These are phyloP conservation scores for Glycine latifolia DNA, from an alignment of 306 rosid genomes.

Conservation along the genomic window DNA sequence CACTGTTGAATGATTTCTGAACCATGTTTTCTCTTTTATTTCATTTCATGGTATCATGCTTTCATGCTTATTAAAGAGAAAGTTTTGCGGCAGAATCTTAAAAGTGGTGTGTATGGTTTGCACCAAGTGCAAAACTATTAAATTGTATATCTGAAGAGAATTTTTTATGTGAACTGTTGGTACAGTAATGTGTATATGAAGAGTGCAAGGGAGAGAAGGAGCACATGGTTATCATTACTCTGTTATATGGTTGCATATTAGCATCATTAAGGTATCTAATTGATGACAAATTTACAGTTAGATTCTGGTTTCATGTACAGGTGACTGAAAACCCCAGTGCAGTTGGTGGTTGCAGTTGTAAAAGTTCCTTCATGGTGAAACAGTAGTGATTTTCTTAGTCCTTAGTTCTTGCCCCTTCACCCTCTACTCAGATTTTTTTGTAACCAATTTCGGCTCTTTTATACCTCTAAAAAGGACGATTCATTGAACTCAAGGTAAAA, in stretches of 20 bases:
- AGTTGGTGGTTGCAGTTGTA: conserved; percentile 27
- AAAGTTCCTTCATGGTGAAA: conserved; percentile 28
- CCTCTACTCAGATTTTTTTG: neutral
- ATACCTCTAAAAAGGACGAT: neutral
- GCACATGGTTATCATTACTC: neutral
- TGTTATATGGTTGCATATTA: neutral
- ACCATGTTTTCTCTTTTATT: neutral
- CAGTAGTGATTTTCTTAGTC: neutral
- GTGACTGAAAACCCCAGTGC: conserved; percentile 29
- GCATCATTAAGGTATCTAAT: neutral
- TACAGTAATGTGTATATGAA: neutral
- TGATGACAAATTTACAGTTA: neutral
- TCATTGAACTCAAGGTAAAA: neutral
- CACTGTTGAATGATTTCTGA: neutral
- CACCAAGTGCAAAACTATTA: neutral
- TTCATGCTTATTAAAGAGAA: neutral
- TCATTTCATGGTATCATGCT: neutral
- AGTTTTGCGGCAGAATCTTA: neutral
- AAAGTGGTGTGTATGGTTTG: neutral
- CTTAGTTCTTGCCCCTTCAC: neutral
- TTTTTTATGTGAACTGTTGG: neutral
- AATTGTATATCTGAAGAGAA: neutral
- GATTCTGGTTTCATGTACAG: neutral
- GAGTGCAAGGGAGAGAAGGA: neutral
- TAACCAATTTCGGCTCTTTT: conserved; percentile 1